phyloP scores from a whole-genome alignment of 139 green algal genomes.

The Volvox africanus region DNA sequence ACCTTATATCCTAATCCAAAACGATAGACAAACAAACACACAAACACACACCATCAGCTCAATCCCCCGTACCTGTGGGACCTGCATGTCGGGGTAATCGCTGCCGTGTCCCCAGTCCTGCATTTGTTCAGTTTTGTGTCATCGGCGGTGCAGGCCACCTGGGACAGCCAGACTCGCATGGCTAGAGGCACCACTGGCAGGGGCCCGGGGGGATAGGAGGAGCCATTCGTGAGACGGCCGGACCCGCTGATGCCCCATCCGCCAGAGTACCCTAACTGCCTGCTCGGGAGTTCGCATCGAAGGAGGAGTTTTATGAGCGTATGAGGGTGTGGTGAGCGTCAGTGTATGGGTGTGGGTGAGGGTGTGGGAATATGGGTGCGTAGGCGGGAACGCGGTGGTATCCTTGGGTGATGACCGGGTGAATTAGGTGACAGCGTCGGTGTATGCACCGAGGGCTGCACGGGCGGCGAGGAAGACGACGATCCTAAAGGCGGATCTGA shows the following conservation, averaged over 20 bases:
- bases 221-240: neutral
- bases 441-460: neutral
- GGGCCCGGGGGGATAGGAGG: neutral
- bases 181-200: neutral
- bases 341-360: no score
- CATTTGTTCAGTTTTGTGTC: neutral
- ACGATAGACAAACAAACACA: no score
- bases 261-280: slow-evolving; percentile 1
- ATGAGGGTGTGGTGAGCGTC: neutral
- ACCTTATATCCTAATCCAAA: no score
- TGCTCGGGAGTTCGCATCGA: neutral
- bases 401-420: neutral
- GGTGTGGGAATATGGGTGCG: no score
- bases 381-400: no score
- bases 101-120: neutral
- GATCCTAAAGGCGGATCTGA: no score
- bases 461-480: neutral
- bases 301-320: no score
- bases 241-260: neutral
- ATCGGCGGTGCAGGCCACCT: neutral
- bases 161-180: neutral
- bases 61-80: neutral
- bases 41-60: no score
- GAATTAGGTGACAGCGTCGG: no score
- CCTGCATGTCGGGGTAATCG: neutral